Evolutionary conservation across 768 basidiomycete species (phyloP).

Genomic region (Fistulinella prunicolor): DNA sequence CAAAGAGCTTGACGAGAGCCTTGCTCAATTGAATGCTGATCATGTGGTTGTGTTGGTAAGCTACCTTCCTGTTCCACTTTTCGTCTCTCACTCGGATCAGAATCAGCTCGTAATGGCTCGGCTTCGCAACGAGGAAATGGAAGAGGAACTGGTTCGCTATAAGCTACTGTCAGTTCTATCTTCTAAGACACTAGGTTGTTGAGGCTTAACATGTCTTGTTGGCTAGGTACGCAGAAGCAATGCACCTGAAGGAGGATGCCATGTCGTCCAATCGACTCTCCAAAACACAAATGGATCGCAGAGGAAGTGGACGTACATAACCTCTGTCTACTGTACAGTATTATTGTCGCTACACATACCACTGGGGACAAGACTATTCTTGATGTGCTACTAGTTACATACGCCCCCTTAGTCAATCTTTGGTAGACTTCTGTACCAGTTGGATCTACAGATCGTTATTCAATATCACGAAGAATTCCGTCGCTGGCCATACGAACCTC

Average conservation of each 20-base stretch:
- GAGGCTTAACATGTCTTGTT: background rate
- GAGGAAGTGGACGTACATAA: slow-evolving; percentile 20
- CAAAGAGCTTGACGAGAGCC: slow-evolving; percentile 71
- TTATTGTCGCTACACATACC: slow-evolving; percentile 15
- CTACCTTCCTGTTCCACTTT: slow-evolving; percentile 1
- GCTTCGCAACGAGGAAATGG: slow-evolving; percentile 88
- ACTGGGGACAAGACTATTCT: slow-evolving; percentile 7
- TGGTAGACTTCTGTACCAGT: slow-evolving; percentile 8
- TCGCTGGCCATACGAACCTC: slow-evolving; percentile 51
- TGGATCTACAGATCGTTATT: slow-evolving; percentile 15
- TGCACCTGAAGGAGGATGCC: slow-evolving; percentile 74
- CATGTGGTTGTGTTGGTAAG: slow-evolving; percentile 74
- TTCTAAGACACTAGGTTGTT: background rate
- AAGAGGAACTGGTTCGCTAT: slow-evolving; percentile 91
- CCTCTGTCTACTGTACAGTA: background rate
- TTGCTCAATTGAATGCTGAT: slow-evolving; percentile 79
- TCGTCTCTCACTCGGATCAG: slow-evolving; percentile 40
- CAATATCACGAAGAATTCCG: background rate
- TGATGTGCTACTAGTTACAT: background rate
- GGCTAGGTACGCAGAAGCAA: slow-evolving; percentile 64
- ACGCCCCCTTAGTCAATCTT: slow-evolving; percentile 7
- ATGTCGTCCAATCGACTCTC: slow-evolving; percentile 65
- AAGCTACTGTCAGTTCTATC: slow-evolving; percentile 64
- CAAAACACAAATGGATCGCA: slow-evolving; percentile 12
- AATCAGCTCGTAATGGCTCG: slow-evolving; percentile 90